Base-by-base conservation (phyloP, 1,284 basidiomycete genomes). In the Xerocomus minutiporus region DNA sequence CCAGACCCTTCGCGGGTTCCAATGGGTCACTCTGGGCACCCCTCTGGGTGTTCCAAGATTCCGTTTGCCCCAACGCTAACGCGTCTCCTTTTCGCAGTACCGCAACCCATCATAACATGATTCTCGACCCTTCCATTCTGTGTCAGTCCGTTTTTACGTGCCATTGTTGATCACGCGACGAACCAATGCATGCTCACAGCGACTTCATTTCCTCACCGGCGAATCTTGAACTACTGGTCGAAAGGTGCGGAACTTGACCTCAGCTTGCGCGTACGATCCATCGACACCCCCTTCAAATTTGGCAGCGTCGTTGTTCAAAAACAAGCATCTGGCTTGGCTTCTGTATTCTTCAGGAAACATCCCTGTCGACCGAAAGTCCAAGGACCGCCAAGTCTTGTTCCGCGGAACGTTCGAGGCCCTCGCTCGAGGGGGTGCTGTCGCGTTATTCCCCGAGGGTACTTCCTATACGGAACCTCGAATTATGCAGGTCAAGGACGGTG, bases 161-260 rank as follows among this genome's bases (percentile, higher is more conserved):
- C 46, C 43, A 43, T 41, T 41, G 53, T 55, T 52, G 51, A 52
- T 57, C 48, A 34, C 32, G 38, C 52, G 46, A 51, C 61, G 60
- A 53, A 55, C 53, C 55, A 23, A 57, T 56, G 44, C 50, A 46
- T 49, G 45, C 20, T 44, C 41, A 51, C 64, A 91, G 88, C 89
- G 13, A 82, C 82, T 47, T 80, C 81, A 45, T 90, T 93, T 68
- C 92, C 91, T 29, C 80, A 88, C 68, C 70, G 75, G 51, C 79
- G 92, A 50, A 86, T 89, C 43, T 71, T 98, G 44, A 92, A 97
- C 68, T 98, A 97, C 69, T 98, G 94, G 93, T 93, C 90, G 59
- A 91, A 95, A 79, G 83, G 81, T 83, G 57, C 45, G 56, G 51
- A 53, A 28, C 46, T 52, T 59, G 53, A 54, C 46, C 50, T 52